Evolutionary conservation across 805 yeast genomes (phyloP), one percentile per base, ranked within the genome.

Genomic region (Candida vartiovaarae): DNA sequence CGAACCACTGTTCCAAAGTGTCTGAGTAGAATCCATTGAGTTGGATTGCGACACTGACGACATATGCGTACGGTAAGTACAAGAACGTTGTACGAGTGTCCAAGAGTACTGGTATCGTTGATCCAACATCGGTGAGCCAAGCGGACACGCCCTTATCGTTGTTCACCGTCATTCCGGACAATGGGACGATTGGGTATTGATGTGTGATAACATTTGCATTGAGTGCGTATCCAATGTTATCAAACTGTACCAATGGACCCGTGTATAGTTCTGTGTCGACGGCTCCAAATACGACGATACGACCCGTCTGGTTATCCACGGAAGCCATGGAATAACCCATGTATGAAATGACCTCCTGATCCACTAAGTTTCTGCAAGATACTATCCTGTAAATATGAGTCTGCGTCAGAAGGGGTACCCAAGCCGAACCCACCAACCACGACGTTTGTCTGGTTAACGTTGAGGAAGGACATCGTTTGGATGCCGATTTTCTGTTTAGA

Each of bases 1-100:
- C 80, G 11, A 82, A 53, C 91, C 91, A 84, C 15, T 71, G 66
- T 6, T 68, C 54, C 5, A 66, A 64, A n/a, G 43, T 46, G 4
- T 63, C 58, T 3, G 74, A 70, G 56, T 76, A 84, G 49, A 70
- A 74, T 0, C 91, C 91, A 54, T 80, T 80, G 34, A 81, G 64
- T 60, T 84, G 90, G 26, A 83, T 68, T 0, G 90, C 87, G 29
- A 84, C 61, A 51, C 75, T 76, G 40, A 84, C 68, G 35, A 84
- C 64, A 5, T 76, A 57, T 38, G 73, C 71, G 34, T 72, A 62
- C 0, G 91, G 91, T 32, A 84, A 57, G 55, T 66, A 73, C 28
- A 68, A 69, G 57, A 62, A 74, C 8, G 60, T 48, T 34, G 71
- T 65, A 44, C 86, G 66, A 1, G 85, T 65, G 55, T 83, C 88